Percentiles rank a stretch among this genome's conserved stretches.
Evolutionary conservation across 2,329 filamentous ascomycete species (phyloP).

Genomic region (Stromatinia cepivora): DNA sequence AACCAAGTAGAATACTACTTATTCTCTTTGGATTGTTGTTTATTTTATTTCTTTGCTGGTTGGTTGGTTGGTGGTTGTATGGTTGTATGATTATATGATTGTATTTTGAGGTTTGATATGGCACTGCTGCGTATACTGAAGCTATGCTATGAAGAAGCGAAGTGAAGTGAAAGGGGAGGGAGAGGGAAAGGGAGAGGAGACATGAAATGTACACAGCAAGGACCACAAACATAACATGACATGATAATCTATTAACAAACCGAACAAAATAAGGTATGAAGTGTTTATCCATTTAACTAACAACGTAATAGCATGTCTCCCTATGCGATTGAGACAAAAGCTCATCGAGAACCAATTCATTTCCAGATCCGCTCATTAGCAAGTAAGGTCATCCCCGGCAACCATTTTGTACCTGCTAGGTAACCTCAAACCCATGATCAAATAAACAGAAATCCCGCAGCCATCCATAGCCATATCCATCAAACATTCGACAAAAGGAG

Average conservation of each 20-base stretch:
- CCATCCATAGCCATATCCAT: constrained; percentile 9
- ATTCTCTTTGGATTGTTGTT: no score
- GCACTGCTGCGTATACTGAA: no score
- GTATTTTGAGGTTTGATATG: no score
- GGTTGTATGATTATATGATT: no score
- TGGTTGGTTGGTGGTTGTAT: no score
- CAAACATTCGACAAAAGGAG: constrained; percentile 6
- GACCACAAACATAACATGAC: no score
- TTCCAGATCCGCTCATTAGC: background rate
- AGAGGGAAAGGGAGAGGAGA: no score
- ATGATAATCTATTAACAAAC: background rate
- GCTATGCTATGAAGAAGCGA: no score
- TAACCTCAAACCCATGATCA: background rate
- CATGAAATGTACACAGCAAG: no score
- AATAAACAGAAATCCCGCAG: background rate
- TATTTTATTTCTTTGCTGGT: no score
- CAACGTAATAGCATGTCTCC: background rate
- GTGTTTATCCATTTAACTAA: background rate
- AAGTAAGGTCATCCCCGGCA: background rate
- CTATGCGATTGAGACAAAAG: background rate
- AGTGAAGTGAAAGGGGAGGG: no score
- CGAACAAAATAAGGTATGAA: background rate
- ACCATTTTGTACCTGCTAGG: background rate
- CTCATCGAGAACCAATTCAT: background rate
- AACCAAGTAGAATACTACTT: no score